A percentile compares a stretch with the other conserved stretches of the same genome.
Evolutionary conservation across 805 yeast genomes (phyloP).

Genomic region (Ogataea nakhonphanomensis): DNA sequence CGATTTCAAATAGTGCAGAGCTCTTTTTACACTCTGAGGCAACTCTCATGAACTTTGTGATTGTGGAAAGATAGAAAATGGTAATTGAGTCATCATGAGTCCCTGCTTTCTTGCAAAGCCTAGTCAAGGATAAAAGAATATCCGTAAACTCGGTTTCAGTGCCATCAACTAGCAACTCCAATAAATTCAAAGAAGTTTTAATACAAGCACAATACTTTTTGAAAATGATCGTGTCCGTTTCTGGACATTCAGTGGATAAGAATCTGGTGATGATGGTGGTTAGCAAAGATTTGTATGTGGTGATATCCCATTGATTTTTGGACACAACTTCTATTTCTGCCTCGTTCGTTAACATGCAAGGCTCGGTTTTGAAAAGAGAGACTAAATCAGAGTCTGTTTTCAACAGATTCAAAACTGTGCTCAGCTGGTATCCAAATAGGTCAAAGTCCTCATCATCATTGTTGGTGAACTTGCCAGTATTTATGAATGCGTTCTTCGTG

Average conservation of each 20-base stretch:
- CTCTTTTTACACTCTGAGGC: slow-evolving; percentile 20
- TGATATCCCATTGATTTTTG: slow-evolving; percentile 45
- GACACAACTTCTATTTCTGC: slow-evolving; percentile 40
- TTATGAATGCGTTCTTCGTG: slow-evolving; percentile 34
- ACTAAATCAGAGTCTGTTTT: slow-evolving; percentile 41
- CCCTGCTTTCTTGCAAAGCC: slow-evolving; percentile 12
- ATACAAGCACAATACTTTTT: slow-evolving; percentile 37
- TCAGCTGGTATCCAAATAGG: slow-evolving; percentile 59
- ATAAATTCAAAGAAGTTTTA: slow-evolving; percentile 41
- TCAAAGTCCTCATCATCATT: slow-evolving; percentile 55
- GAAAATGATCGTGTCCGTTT: slow-evolving; percentile 19
- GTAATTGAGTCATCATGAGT: slow-evolving; percentile 12
- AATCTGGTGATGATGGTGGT: slow-evolving; percentile 46
- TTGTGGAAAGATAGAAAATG: slow-evolving; percentile 24
- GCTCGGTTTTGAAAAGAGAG: slow-evolving; percentile 52
- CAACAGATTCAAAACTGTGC: slow-evolving; percentile 50
- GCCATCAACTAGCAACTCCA: slow-evolving; percentile 51
- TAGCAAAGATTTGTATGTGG: slow-evolving; percentile 60
- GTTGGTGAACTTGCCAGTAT: slow-evolving; percentile 23
- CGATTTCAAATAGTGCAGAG: slow-evolving; percentile 18
- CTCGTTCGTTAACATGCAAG: slow-evolving; percentile 52
- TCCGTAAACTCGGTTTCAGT: slow-evolving; percentile 50
- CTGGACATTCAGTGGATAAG: slow-evolving; percentile 29
- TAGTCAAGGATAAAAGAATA: slow-evolving; percentile 17
- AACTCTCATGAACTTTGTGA: slow-evolving; percentile 24